Evolutionary conservation across 2,329 filamentous ascomycete species (phyloP).

Genomic region (Cordyceps fumosorosea): DNA sequence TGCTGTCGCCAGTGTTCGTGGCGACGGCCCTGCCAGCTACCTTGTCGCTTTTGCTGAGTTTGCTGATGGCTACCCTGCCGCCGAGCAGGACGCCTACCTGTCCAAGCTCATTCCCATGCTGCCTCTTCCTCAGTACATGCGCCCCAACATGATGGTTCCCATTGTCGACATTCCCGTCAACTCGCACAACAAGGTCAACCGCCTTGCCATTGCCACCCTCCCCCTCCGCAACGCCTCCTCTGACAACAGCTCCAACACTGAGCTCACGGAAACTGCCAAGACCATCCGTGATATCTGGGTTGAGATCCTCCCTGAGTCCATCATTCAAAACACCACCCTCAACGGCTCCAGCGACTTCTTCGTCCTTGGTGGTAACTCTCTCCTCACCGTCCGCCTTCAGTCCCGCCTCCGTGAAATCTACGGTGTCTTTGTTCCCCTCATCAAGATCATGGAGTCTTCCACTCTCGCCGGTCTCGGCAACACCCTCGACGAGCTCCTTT

Average conservation of each 20-base stretch:
- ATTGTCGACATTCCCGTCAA: constrained; percentile 8
- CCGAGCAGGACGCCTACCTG: constrained; percentile 12
- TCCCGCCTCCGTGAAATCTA: constrained; percentile 27
- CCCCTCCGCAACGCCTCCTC: constrained; percentile 7
- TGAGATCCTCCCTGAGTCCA: constrained; percentile 16
- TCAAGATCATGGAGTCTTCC: constrained; percentile 31
- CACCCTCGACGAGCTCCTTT: constrained; percentile 19
- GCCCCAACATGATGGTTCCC: constrained; percentile 11
- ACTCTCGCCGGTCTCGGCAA: constrained; percentile 34
- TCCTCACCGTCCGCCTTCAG: constrained; percentile 34
- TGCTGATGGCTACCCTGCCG: constrained; percentile 6
- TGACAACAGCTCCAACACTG: neutral
- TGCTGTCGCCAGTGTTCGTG: constrained; percentile 20
- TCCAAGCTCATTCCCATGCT: constrained; percentile 7
- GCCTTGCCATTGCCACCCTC: constrained; percentile 10
- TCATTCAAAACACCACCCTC: constrained; percentile 16
- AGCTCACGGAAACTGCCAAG: constrained; percentile 8
- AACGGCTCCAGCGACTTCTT: constrained; percentile 34
- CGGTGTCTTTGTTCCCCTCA: constrained; percentile 24
- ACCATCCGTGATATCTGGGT: constrained; percentile 15
- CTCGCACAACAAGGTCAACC: constrained; percentile 13
- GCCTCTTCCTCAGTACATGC: constrained; percentile 14
- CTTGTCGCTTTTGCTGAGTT: constrained; percentile 26
- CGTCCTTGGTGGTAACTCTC: constrained; percentile 34
- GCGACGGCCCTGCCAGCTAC: constrained; percentile 14